Base-by-base conservation (phyloP, 2,329 filamentous ascomycete species). In the Fusarium caatingaense region DNA sequence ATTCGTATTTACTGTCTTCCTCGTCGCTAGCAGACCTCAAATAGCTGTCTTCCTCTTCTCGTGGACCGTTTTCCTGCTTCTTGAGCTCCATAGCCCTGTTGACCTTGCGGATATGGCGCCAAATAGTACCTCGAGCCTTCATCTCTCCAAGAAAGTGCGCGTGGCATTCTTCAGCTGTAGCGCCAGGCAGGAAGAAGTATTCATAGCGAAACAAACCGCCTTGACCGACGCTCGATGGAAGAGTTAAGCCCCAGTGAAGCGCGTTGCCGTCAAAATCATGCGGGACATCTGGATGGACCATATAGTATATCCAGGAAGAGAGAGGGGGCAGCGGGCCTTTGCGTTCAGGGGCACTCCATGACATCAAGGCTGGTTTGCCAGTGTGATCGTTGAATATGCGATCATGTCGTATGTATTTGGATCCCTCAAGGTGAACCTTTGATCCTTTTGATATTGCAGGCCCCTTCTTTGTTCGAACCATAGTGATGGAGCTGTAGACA, bases 21-120 rank as follows among this genome's bases (percentile, higher is more conserved):
- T 32, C 25, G 27, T 27, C 27, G 10, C 27, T 27, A 27, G 27
- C 4, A 27, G 27, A 27, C 27, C 27, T 27, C 27, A 11, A 27
- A 27, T 11, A 27, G 27, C 27, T 27, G 10, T 27, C 27, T 28
- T 28, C 27, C 27, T 28, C 27, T 46, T 30, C n/a, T 20, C 62
- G 25, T 57, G 13, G n/a, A 10, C 44, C 23, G 6, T 18, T 37
- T n/a, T 37, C 28, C 30, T 46, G 49, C 37, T 65, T 60, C 16
- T 56, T 28, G 6, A 23, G 18, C 12, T 67, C 37, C 2, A 61
- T 13, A 13, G 51, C 64, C 40, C 27, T 47, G 21, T 57, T 57
- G 1, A 55, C 53, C 16, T 62, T 66, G 15, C 53, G 34, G 27
- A 56, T 54, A 13, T 58, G 41, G 28, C 53, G 54, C 65, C 57